Evolutionary conservation across 2,329 filamentous ascomycete species (phyloP).

Genomic region (Alternaria angustiovoidea): DNA sequence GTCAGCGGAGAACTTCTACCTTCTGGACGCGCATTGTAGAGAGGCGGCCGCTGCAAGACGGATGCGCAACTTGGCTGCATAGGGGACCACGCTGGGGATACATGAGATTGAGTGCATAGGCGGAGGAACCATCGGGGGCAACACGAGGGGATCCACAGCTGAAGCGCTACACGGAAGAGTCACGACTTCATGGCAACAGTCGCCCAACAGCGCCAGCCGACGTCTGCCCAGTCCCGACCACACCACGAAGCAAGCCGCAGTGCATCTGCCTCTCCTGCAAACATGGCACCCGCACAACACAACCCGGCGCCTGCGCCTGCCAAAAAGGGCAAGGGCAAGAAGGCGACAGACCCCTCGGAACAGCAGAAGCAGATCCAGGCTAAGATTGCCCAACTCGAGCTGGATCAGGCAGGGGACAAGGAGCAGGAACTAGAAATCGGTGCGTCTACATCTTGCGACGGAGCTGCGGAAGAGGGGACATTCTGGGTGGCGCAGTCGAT

Average conservation of each 20-base stretch:
- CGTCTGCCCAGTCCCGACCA: conserved; percentile 39
- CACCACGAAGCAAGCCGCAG: conserved; percentile 54
- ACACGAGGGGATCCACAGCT: conserved; percentile 23
- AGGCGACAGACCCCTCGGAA: conserved; percentile 83
- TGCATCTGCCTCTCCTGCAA: conserved; percentile 51
- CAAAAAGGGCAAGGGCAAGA: conserved; percentile 87
- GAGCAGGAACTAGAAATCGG: conserved; percentile 96
- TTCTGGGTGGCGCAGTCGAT: conserved; percentile 16
- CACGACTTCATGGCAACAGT: conserved; percentile 47
- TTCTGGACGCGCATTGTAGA: conserved; percentile 26
- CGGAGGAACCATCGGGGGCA: conserved; percentile 18
- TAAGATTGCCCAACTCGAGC: conserved; percentile 93
- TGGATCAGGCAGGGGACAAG: conserved; percentile 90
- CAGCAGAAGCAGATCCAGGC: conserved; percentile 90
- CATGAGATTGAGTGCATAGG: conserved; percentile 12
- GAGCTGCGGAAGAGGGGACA: conserved; percentile 9
- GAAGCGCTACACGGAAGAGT: conserved; percentile 23
- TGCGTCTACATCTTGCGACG: conserved; percentile 51
- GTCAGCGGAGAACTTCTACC: conserved; percentile 31
- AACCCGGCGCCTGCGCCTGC: conserved; percentile 62
- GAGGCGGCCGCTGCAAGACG: conserved; percentile 20
- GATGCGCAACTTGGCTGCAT: conserved; percentile 27
- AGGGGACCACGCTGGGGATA: conserved; percentile 8
- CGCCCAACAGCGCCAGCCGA: conserved; percentile 47
- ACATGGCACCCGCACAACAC: conserved; percentile 56